Evolutionary conservation across 2,329 filamentous ascomycete genomes (phyloP).

Genomic region (Fusarium dimerum): DNA sequence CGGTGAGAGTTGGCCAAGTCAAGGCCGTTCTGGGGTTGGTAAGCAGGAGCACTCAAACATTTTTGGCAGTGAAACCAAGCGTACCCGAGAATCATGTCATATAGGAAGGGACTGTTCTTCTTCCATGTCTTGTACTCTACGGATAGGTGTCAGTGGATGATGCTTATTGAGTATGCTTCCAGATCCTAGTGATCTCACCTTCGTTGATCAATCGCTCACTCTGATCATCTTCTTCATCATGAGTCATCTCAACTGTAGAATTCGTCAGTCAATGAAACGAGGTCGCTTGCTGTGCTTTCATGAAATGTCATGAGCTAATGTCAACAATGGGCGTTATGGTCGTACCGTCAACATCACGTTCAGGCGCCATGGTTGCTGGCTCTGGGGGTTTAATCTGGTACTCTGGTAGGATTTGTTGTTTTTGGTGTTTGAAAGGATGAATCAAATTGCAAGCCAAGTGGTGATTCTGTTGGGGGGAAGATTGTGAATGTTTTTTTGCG

Average conservation of each 20-base stretch:
- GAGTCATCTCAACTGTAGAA: constrained; percentile 40
- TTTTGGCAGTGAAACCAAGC: constrained; percentile 2
- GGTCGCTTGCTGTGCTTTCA: not conserved
- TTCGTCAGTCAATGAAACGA: constrained; percentile 4
- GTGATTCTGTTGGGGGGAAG: not conserved
- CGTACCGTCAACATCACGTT: constrained; percentile 41
- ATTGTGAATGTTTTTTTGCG: constrained; percentile 8
- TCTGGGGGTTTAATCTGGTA: not conserved
- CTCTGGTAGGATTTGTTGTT: not conserved
- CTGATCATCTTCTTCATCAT: constrained; percentile 70
- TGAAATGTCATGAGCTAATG: not conserved
- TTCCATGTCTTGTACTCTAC: constrained; percentile 99
- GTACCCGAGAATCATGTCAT: constrained; percentile 91
- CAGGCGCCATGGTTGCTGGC: constrained; percentile 36
- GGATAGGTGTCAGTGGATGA: constrained; percentile 14
- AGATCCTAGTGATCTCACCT: constrained; percentile 48
- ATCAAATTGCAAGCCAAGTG: not conserved
- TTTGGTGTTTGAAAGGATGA: not conserved
- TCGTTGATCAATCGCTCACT: constrained; percentile 94
- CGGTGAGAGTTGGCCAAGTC: constrained; percentile 96
- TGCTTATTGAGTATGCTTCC: not conserved
- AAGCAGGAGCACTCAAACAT: constrained; percentile 9
- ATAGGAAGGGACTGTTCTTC: constrained; percentile 98
- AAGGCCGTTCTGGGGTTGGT: constrained; percentile 68
- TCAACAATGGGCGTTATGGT: constrained; percentile 4